These are phyloP conservation scores for Beauveria sp. DNA, from an alignment of 2,329 filamentous ascomycete genomes.

Conservation along the genomic window DNA sequence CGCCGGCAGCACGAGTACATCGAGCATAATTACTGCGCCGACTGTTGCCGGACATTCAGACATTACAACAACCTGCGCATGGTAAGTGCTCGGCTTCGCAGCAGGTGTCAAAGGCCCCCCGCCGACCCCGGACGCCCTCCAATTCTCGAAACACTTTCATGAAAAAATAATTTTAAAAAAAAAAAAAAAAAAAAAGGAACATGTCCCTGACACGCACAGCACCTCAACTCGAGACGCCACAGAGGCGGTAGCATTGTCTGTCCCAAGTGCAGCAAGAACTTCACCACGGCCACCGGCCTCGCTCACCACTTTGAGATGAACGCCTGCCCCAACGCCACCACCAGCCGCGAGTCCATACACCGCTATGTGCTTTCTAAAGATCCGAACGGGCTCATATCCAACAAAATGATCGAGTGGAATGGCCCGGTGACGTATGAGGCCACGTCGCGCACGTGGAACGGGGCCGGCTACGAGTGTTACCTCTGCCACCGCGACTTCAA, in stretches of 20 bases:
- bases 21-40: constrained; percentile 24
- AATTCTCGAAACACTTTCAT: no score
- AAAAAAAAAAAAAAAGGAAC: not conserved
- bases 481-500: constrained; percentile 42
- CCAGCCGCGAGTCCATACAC: constrained; percentile 44
- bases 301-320: constrained; percentile 48
- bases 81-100: constrained; percentile 17
- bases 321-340: constrained; percentile 37
- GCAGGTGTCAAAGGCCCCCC: no score
- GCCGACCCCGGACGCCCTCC: no score
- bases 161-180: no score
- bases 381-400: constrained; percentile 39
- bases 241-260: constrained; percentile 37
- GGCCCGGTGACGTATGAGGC: constrained; percentile 28
- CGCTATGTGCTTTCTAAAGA: constrained; percentile 37
- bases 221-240: constrained; percentile 46
- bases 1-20: constrained; percentile 21
- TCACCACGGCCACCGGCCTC: constrained; percentile 45
- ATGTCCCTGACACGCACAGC: constrained; percentile 28
- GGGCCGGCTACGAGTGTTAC: constrained; percentile 20
- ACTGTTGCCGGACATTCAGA: constrained; percentile 24
- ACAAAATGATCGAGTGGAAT: constrained; percentile 40
- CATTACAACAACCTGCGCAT: constrained; percentile 22
- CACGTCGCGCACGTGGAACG: constrained; percentile 37
- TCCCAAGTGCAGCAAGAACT: constrained; percentile 43